A percentile compares a stretch with the other conserved stretches of the same genome.
Conservation (phyloP, 169 alveolate genomes). For the Haemoproteus tartakovskyi region DNA sequence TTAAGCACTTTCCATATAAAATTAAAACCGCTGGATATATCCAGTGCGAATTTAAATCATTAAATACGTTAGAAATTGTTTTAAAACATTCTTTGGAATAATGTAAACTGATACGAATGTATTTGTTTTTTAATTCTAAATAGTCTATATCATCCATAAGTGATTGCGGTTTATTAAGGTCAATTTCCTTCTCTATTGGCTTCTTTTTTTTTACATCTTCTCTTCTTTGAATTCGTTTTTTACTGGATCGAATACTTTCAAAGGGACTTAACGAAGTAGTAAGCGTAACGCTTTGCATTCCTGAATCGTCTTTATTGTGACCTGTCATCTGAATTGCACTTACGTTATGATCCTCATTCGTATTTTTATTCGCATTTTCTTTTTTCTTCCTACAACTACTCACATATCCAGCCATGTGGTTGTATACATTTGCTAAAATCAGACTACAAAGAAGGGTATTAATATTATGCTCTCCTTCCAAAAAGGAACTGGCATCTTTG, state of each 20-base stretch:
- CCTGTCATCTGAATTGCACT: too few relatives aligned
- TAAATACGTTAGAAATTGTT: conserved; percentile 16
- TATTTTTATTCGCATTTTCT: too few relatives aligned
- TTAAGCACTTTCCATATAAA: conserved; percentile 25
- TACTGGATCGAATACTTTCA: too few relatives aligned
- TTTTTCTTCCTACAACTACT: too few relatives aligned
- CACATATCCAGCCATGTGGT: too few relatives aligned
- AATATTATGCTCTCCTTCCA: conserved; percentile 30
- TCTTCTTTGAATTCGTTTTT: too few relatives aligned
- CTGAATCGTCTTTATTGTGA: too few relatives aligned
- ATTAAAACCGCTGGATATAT: conserved; percentile 21
- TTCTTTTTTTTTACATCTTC: too few relatives aligned
- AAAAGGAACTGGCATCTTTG: conserved; percentile 6
- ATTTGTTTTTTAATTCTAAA: conserved; percentile 12
- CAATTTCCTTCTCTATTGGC: neutral
- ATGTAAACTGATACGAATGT: conserved; percentile 11
- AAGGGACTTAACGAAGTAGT: too few relatives aligned
- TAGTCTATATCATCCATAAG: conserved; percentile 3
- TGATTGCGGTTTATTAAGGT: neutral
- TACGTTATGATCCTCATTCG: too few relatives aligned
- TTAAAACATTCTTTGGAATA: conserved; percentile 18
- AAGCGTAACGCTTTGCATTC: too few relatives aligned
- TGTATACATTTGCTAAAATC: too few relatives aligned
- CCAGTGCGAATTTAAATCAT: conserved; percentile 25
- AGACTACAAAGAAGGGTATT: conserved; percentile 12